phyloP scores from a whole-genome alignment of 2,329 filamentous ascomycete species.

The Bisporella sp. region DNA sequence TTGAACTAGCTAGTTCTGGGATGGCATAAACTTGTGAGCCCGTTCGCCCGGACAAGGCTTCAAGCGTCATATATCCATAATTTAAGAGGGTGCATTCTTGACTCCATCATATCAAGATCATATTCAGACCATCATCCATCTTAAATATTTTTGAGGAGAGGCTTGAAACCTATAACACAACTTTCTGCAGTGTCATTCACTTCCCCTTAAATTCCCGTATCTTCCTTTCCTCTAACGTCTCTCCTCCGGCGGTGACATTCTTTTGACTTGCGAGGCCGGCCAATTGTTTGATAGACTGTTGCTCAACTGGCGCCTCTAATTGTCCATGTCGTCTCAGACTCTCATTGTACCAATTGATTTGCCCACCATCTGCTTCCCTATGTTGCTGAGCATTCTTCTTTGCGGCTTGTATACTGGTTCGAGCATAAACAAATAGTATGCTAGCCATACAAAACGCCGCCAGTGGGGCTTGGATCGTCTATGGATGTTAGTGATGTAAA shows the following conservation, averaged over 20 bases:
- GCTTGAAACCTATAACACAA: too few relatives aligned
- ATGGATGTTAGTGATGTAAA: background rate
- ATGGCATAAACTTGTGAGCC: too few relatives aligned
- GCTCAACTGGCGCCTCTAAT: slow-evolving; percentile 32
- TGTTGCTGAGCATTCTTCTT: slow-evolving; percentile 57
- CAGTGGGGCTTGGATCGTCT: slow-evolving; percentile 38
- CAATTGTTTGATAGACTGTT: slow-evolving; percentile 26
- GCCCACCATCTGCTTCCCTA: slow-evolving; percentile 49
- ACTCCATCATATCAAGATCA: too few relatives aligned
- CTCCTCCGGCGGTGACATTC: background rate
- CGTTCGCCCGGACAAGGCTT: too few relatives aligned
- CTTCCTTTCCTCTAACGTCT: background rate
- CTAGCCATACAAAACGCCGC: slow-evolving; percentile 49
- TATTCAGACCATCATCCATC: too few relatives aligned
- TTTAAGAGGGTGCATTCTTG: too few relatives aligned
- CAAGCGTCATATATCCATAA: too few relatives aligned
- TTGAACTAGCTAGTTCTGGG: too few relatives aligned
- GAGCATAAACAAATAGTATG: slow-evolving; percentile 49
- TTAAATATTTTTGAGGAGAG: too few relatives aligned
- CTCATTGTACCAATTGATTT: slow-evolving; percentile 47
- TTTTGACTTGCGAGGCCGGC: slow-evolving; percentile 3
- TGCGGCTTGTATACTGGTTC: slow-evolving; percentile 58
- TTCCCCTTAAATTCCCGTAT: background rate
- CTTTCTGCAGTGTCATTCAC: too few relatives aligned
- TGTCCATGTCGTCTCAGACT: slow-evolving; percentile 44